These are phyloP conservation scores for Sordariomycetes sp. DNA, from an alignment of 2,329 filamentous ascomycete species.

Conservation along the genomic window DNA sequence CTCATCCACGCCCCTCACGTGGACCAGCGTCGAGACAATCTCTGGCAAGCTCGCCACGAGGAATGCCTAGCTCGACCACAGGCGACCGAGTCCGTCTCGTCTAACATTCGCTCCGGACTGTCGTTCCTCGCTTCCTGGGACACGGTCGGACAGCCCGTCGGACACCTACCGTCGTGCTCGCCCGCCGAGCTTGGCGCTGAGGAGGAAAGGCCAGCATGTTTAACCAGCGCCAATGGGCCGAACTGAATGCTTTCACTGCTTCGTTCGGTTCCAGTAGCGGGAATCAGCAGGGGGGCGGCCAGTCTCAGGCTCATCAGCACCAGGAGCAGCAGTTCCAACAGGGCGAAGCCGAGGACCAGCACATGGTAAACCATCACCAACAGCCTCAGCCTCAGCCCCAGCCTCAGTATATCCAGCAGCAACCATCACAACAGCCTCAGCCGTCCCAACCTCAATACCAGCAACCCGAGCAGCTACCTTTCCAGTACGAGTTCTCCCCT, in stretches of 20 bases:
- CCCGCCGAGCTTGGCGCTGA: slow-evolving; percentile 3
- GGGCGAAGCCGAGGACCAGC: not conserved
- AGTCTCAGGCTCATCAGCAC: not conserved
- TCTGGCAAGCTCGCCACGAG: slow-evolving; percentile 1
- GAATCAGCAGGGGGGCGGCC: not conserved
- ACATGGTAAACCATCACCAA: not conserved
- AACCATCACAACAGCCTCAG: too few relatives aligned
- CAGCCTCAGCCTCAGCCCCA: slow-evolving; percentile 4
- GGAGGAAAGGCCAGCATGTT: slow-evolving; percentile 4
- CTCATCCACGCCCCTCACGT: too few relatives aligned
- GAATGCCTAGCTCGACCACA: not conserved
- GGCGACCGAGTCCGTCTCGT: not conserved
- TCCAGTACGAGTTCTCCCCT: slow-evolving; percentile 3
- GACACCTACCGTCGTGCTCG: slow-evolving; percentile 2
- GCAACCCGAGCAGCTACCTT: not conserved
- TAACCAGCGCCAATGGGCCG: slow-evolving; percentile 5
- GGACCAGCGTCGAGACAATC: too few relatives aligned
- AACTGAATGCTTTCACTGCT: slow-evolving; percentile 5
- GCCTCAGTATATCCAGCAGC: slow-evolving; percentile 1
- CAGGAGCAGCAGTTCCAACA: not conserved
- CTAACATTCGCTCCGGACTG: not conserved
- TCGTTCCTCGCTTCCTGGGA: not conserved
- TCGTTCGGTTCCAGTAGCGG: slow-evolving; percentile 3
- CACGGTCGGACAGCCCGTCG: slow-evolving; percentile 1
- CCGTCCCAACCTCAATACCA: not conserved